Evolutionary conservation across 1,139 yeast species (phyloP), one percentile per base, ranked within the genome.

Genomic region (Blastobotrys capitulatus): DNA sequence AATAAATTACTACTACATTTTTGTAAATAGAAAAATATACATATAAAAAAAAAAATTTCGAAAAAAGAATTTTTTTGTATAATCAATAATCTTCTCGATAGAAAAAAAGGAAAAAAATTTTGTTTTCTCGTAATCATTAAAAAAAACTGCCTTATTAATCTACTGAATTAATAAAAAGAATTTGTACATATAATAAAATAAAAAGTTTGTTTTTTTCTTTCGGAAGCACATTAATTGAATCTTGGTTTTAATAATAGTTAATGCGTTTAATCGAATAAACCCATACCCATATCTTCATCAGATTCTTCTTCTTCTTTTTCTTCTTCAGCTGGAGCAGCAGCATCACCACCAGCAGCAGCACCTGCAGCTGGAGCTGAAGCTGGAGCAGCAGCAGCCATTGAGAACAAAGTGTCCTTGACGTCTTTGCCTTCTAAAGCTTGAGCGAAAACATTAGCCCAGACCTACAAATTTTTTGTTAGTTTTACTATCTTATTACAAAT

Each of bases 341-440:
- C 86, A 57, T 76, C 84, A 62, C 77, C 83, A 64, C 77, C 82
- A 64, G 78, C 83, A 63, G 80, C 77, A 59, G 76, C 78, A 61
- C 75, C 79, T 62, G 76, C 79, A 59, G 76, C 78, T 60, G 77
- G 76, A 62, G 76, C 77, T 60, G 76, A 77, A 60, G 79, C 78
- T 57, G 83, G 75, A 64, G 83, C 79, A 62, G 86, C 76, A 65
- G 84, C 80, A 65, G 80, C 82, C 61, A 80, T 74, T 67, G 87
- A 82, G 76, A 87, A 79, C 72, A 87, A 79, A 72, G 88, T 79
- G 69, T 86, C 90, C 83, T 90, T 90, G 73, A 92, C 78, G 82
- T 90, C 82, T 80, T 87, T 86, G 74, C 97, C 97, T 76, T 85
- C 95, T 70, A 92, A 82, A 72, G 97, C 97, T 80, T 87, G 86